Evolutionary conservation across 352 stramenopile genomes (phyloP).

Genomic region (Pythium folliculosum): DNA sequence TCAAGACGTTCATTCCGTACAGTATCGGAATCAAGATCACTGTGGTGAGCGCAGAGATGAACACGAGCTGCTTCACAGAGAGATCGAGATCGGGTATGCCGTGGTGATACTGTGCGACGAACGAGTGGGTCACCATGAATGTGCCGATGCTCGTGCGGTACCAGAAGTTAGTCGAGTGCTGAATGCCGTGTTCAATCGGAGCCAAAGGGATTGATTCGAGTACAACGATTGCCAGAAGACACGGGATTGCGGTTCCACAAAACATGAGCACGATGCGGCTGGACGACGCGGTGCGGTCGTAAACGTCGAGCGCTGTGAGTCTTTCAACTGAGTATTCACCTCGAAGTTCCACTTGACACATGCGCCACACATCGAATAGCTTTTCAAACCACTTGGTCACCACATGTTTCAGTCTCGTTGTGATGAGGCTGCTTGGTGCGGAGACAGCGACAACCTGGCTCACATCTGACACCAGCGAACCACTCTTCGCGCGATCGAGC

Average conservation of each 20-base stretch:
- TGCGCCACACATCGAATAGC: constrained; percentile 7
- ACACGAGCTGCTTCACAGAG: constrained; percentile 6
- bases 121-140: constrained; percentile 14
- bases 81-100: constrained; percentile 7
- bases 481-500: neutral
- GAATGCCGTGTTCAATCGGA: neutral
- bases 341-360: constrained; percentile 35
- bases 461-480: neutral
- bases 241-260: constrained; percentile 13
- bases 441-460: neutral
- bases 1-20: neutral
- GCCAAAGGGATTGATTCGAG: constrained; percentile 19
- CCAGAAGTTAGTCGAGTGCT: constrained; percentile 25
- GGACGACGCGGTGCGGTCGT: neutral
- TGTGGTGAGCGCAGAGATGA: neutral
- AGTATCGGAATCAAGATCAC: constrained; percentile 15
- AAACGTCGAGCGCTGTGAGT: constrained; percentile 18
- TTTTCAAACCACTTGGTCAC: neutral
- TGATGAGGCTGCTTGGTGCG: neutral
- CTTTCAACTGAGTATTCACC: constrained; percentile 42
- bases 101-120: constrained; percentile 15
- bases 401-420: neutral
- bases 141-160: constrained; percentile 22
- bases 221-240: constrained; percentile 8
- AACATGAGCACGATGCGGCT: constrained; percentile 9